Evolutionary conservation across 768 basidiomycete genomes (phyloP), one percentile per base, ranked within the genome.

Genomic region (Suillus hirtellus): DNA sequence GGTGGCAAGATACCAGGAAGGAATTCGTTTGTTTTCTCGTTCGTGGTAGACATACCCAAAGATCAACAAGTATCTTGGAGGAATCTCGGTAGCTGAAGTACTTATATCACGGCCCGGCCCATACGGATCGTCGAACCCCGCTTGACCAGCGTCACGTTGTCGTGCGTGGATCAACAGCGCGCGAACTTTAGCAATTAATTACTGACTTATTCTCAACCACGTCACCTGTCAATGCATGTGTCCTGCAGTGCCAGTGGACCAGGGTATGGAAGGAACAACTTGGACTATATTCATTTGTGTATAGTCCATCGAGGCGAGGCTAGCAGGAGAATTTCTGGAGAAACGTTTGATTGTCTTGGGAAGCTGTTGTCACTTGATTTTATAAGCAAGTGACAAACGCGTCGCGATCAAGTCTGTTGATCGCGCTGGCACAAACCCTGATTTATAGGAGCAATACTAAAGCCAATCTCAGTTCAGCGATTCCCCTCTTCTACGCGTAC

Each of bases 1-100:
- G 55, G 64, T 44, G 59, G 59, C 34, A 35, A 35, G 37, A 61
- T 46, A 15, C 67, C 69, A n/a, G 69, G 66, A 34, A 72, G 64
- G 14, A 61, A 54, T 38, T 52, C 52, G 2, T 17, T 8, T 43
- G 43, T 35, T 60, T 72, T 68, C 54, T 46, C 34, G n/a, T 59
- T 60, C 37, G 35, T 47, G 31, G 42, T 9, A 43, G 67, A 63
- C 72, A 73, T 72, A 54, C 40, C 10, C 54, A 56, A 31, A 15
- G 42, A 56, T 27, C 40, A 40, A 58, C 54, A 21, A 35, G 24
- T 27, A 38, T 38, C 38, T 56, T 40, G 21, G 2, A 56, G 47
- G 15, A 56, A 15, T 24, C 15, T 5, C 24, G 5, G 31, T 38
- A 21, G 12, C 15, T 15, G 15, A 40, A 15, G 17, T 58, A 31